Percentiles rank a stretch among this genome's conserved stretches.
Evolutionary conservation across 1,284 basidiomycete species (phyloP).

Genomic region (Anthracocystis walkeri): DNA sequence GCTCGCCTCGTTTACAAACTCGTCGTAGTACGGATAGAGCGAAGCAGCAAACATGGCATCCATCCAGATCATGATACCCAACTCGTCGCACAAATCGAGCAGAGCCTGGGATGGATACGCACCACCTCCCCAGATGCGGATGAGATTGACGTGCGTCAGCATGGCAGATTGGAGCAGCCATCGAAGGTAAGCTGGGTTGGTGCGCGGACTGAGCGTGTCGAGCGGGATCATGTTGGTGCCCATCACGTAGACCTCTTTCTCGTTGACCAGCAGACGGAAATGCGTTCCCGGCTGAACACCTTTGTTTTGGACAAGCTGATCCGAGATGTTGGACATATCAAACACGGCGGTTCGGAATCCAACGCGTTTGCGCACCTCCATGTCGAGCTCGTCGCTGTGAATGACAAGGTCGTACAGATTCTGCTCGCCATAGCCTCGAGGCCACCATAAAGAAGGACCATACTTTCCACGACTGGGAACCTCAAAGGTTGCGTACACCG

Average conservation of each 20-base stretch:
- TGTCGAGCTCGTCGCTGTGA: slow-evolving; percentile 19
- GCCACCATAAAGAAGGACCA: slow-evolving; percentile 58
- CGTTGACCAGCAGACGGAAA: slow-evolving; percentile 56
- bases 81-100: slow-evolving; percentile 76
- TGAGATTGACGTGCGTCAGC: slow-evolving; percentile 47
- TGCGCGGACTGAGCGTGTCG: slow-evolving; percentile 45
- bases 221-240: slow-evolving; percentile 54
- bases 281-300: slow-evolving; percentile 45
- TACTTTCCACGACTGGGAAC: slow-evolving; percentile 26
- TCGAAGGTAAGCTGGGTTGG: slow-evolving; percentile 25
- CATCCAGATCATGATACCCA: slow-evolving; percentile 77
- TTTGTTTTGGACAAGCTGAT: slow-evolving; percentile 17
- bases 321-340: slow-evolving; percentile 43
- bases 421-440: slow-evolving; percentile 43
- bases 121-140: slow-evolving; percentile 63
- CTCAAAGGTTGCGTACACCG: slow-evolving; percentile 35
- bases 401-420: slow-evolving; percentile 46
- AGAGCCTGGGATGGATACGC: slow-evolving; percentile 70
- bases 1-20: slow-evolving; percentile 74
- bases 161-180: slow-evolving; percentile 49
- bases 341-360: slow-evolving; percentile 59
- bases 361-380: slow-evolving; percentile 22
- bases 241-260: slow-evolving; percentile 41
- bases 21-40: slow-evolving; percentile 72
- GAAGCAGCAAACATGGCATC: slow-evolving; percentile 76